These are phyloP conservation scores for Apiotrichum siamense DNA, from an alignment of 1,284 basidiomycete species.

Conservation along the genomic window DNA sequence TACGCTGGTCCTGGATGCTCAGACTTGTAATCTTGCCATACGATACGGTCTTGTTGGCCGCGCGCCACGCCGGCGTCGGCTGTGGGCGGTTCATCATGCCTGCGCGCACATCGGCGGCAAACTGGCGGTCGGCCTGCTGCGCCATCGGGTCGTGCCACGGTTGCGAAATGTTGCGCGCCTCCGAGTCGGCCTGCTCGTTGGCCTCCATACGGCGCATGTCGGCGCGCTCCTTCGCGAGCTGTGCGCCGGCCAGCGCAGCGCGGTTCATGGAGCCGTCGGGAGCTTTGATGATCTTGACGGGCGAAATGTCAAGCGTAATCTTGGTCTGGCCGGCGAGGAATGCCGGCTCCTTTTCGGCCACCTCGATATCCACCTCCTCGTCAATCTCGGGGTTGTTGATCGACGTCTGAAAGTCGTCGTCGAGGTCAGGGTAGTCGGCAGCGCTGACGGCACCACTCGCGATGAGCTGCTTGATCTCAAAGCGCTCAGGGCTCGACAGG, in stretches of 20 bases:
- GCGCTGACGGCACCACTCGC: conserved; percentile 88
- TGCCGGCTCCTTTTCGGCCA: conserved; percentile 92
- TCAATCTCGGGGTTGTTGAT: conserved; percentile 78
- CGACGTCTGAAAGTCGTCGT: conserved; percentile 78
- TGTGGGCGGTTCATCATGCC: conserved; percentile 57
- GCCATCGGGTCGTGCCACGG: conserved; percentile 99
- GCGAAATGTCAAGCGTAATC: conserved; percentile 87
- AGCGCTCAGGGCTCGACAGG: conserved; percentile 91
- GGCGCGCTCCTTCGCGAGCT: conserved; percentile 87
- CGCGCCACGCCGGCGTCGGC: conserved; percentile 84
- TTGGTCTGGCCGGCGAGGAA: conserved; percentile 96
- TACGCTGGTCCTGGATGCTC: conserved; percentile 89
- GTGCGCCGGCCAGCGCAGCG: conserved; percentile 87
- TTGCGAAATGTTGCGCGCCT: conserved; percentile 84
- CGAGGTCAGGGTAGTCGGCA: conserved; percentile 91
- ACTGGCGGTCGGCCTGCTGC: conserved; percentile 72
- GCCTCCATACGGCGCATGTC: conserved; percentile 91
- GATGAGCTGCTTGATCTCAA: conserved; percentile 99
- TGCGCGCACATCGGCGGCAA: conserved; percentile 88
- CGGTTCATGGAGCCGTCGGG: conserved; percentile 92
- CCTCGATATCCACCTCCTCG: conserved; percentile 94
- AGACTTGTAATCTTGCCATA: conserved; percentile 83
- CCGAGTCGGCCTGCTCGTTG: conserved; percentile 89
- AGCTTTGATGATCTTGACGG: conserved; percentile 93
- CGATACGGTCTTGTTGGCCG: conserved; percentile 94